A percentile compares a stretch with the other conserved stretches of the same genome.
phyloP scores from a whole-genome alignment of 2,329 filamentous ascomycete genomes.

The Fusarium sp. region DNA sequence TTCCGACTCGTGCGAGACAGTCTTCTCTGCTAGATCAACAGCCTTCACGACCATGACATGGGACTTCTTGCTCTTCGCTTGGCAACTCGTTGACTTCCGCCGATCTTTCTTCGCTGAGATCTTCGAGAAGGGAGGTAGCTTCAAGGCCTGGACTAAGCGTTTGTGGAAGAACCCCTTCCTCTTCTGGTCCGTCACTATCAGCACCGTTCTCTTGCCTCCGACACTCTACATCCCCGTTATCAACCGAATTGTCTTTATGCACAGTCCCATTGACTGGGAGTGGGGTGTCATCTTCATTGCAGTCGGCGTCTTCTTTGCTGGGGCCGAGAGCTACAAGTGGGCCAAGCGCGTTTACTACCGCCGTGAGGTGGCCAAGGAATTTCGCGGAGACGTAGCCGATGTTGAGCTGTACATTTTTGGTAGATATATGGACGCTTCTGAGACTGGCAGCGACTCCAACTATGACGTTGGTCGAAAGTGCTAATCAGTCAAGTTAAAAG shows the following conservation, averaged over 20 bases:
- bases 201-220: conserved; percentile 71
- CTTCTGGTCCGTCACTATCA: conserved; percentile 65
- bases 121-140: conserved; percentile 60
- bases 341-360: conserved; percentile 71
- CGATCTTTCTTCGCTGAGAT: conserved; percentile 75
- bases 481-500: not conserved
- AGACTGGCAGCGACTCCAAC: conserved; percentile 25
- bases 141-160: conserved; percentile 69
- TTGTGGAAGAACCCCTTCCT: conserved; percentile 70
- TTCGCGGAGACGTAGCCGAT: conserved; percentile 42
- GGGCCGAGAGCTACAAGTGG: conserved; percentile 78
- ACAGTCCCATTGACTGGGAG: conserved; percentile 76
- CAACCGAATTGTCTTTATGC: conserved; percentile 76
- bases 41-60: conserved; percentile 78
- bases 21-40: conserved; percentile 76
- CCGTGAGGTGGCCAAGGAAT: conserved; percentile 42
- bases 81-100: conserved; percentile 77
- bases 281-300: conserved; percentile 78
- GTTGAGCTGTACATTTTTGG: conserved; percentile 45
- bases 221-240: conserved; percentile 78
- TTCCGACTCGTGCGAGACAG: conserved; percentile 65
- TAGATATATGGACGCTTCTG: conserved; percentile 27
- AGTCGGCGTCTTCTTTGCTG: conserved; percentile 72
- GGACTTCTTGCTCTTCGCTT: conserved; percentile 77
- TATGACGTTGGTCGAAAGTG: conserved; percentile 20